Evolutionary conservation across 139 green algal species (phyloP).

Genomic region (Trebouxia sp.): DNA sequence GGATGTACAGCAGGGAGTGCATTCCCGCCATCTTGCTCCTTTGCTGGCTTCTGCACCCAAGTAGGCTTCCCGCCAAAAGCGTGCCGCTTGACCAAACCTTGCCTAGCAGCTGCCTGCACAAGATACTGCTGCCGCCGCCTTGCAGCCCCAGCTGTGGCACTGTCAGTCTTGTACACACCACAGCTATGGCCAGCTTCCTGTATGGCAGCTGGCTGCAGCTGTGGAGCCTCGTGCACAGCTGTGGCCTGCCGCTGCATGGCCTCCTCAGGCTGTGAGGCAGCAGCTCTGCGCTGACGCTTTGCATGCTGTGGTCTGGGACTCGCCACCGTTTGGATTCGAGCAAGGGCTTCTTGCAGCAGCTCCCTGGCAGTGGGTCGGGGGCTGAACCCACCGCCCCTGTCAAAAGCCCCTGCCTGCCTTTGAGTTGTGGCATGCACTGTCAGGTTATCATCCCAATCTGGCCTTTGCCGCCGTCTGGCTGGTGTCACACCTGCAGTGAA

Average conservation of each 20-base stretch:
- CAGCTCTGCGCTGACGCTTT: not conserved
- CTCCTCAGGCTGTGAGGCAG: not conserved
- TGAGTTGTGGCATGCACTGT: not conserved
- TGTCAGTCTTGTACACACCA: not conserved
- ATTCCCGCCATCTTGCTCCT: not conserved
- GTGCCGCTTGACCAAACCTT: not conserved
- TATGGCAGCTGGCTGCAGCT: not conserved
- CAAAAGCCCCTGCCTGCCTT: not conserved
- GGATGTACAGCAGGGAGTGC: not conserved
- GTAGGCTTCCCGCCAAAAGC: constrained; percentile 8
- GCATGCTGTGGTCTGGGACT: constrained; percentile 12
- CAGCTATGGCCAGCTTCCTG: not conserved
- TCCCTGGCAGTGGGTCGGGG: not conserved
- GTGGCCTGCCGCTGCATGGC: not conserved
- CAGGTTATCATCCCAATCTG: constrained; percentile 6
- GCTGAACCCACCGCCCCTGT: constrained; percentile 7
- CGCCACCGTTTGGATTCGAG: not conserved
- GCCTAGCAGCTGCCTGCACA: not conserved
- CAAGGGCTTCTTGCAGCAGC: constrained; percentile 10
- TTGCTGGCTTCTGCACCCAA: not conserved
- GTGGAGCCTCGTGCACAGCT: not conserved
- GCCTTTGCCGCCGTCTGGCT: not conserved
- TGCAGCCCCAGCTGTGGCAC: not conserved
- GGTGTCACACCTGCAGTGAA: not conserved
- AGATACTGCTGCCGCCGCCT: not conserved